Conservation (phyloP, 2,329 filamentous ascomycete species). For the Coniochaeta pulveracea region DNA sequence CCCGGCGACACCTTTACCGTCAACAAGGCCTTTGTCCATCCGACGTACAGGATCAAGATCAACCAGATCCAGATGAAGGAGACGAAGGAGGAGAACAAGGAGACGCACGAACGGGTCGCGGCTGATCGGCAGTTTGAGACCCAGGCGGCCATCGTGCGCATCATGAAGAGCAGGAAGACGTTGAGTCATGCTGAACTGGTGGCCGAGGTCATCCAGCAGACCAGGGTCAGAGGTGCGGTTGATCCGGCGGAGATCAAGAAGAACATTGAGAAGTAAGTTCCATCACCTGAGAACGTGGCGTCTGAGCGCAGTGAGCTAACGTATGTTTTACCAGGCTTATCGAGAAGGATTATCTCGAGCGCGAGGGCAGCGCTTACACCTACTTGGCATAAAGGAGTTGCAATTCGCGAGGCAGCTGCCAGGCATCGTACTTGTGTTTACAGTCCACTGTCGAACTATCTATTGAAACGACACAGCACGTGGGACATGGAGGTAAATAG, state of each 20-base stretch:
- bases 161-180: slow-evolving; percentile 89
- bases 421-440: too few relatives aligned
- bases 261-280: slow-evolving; percentile 81
- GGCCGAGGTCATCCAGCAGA: slow-evolving; percentile 84
- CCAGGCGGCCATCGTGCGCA: slow-evolving; percentile 89
- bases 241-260: slow-evolving; percentile 86
- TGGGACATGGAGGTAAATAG: too few relatives aligned
- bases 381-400: slow-evolving; percentile 43
- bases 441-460: too few relatives aligned
- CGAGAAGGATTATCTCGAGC: slow-evolving; percentile 87
- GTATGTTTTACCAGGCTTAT: slow-evolving; percentile 50
- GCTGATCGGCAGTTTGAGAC: slow-evolving; percentile 92
- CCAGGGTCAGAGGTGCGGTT: slow-evolving; percentile 73
- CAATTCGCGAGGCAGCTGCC: too few relatives aligned
- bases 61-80: slow-evolving; percentile 98
- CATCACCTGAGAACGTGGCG: too few relatives aligned
- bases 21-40: slow-evolving; percentile 65
- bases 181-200: slow-evolving; percentile 83
- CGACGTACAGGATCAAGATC: slow-evolving; percentile 89
- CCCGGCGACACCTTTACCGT: slow-evolving; percentile 73
- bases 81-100: slow-evolving; percentile 88
- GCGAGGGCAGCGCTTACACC: slow-evolving; percentile 58
- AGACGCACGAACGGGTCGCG: slow-evolving; percentile 80
- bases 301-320: slow-evolving; percentile 15
- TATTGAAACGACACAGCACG: too few relatives aligned